Evolutionary conservation across 2,329 filamentous ascomycete genomes (phyloP).

Genomic region (Monilinia vaccinii-corymbosi): DNA sequence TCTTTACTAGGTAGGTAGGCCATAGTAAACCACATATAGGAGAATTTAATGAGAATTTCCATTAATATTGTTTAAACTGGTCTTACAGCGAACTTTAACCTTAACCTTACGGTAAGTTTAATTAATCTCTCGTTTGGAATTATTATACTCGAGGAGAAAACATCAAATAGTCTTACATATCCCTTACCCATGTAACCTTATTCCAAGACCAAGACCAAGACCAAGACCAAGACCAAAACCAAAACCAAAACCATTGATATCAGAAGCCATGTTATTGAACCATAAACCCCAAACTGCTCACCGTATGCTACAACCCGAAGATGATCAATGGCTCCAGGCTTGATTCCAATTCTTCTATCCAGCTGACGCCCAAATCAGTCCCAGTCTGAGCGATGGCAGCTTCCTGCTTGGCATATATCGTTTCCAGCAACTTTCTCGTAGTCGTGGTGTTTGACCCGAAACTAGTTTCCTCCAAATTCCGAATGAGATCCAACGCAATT

Average conservation of each 20-base stretch:
- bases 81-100: no score
- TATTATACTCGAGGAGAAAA: no score
- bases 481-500: conserved; percentile 39
- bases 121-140: no score
- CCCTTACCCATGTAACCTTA: no score
- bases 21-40: no score
- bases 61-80: no score
- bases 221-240: no score
- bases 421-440: conserved; percentile 36
- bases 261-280: not conserved
- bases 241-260: not conserved
- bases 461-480: conserved; percentile 37
- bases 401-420: conserved; percentile 24
- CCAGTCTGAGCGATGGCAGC: conserved; percentile 30
- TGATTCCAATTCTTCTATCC: conserved; percentile 39
- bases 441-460: conserved; percentile 40
- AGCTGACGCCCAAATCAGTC: conserved; percentile 39
- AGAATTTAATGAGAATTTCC: no score
- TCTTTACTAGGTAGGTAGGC: no score
- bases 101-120: no score
- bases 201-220: no score
- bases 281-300: not conserved
- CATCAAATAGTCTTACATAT: no score
- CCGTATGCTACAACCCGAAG: conserved; percentile 35
- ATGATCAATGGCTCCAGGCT: conserved; percentile 40